Percentiles rank a stretch among this genome's conserved stretches.
Evolutionary conservation across 2,329 filamentous ascomycete genomes (phyloP).

Genomic region (Cordyceps militaris): DNA sequence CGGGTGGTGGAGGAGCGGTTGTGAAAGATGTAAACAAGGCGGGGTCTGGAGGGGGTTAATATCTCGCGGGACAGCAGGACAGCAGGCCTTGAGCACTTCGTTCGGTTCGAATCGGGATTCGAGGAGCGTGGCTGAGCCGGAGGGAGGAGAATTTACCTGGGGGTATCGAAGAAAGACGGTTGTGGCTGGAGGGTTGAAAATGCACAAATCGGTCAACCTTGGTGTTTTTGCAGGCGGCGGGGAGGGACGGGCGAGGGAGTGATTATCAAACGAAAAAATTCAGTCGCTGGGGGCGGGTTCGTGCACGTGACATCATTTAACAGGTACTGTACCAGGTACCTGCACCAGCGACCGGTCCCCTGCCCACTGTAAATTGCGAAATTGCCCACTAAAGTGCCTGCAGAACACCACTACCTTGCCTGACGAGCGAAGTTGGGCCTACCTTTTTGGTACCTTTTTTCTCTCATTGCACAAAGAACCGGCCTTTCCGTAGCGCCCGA

Average conservation of each 20-base stretch:
- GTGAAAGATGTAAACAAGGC: constrained; percentile 40
- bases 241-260: constrained; percentile 31
- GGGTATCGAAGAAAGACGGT: constrained; percentile 18
- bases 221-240: constrained; percentile 37
- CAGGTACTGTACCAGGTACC: background rate
- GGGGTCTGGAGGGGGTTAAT: constrained; percentile 35
- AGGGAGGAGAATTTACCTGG: constrained; percentile 11
- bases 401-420: background rate
- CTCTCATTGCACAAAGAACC: background rate
- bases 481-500: background rate
- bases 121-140: constrained; percentile 15
- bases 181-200: constrained; percentile 30
- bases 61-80: constrained; percentile 5
- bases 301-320: constrained; percentile 28
- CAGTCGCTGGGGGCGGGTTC: constrained; percentile 28
- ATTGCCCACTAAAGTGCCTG: background rate
- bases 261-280: constrained; percentile 36
- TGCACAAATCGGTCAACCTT: constrained; percentile 28
- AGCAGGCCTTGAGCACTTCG: background rate
- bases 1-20: constrained; percentile 19
- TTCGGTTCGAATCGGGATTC: constrained; percentile 5
- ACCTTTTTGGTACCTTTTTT: background rate
- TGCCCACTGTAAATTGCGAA: background rate
- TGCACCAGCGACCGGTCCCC: background rate
- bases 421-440: background rate